Conservation (phyloP, 148 eudicot genomes). For the Camellia lanceoleosa region DNA sequence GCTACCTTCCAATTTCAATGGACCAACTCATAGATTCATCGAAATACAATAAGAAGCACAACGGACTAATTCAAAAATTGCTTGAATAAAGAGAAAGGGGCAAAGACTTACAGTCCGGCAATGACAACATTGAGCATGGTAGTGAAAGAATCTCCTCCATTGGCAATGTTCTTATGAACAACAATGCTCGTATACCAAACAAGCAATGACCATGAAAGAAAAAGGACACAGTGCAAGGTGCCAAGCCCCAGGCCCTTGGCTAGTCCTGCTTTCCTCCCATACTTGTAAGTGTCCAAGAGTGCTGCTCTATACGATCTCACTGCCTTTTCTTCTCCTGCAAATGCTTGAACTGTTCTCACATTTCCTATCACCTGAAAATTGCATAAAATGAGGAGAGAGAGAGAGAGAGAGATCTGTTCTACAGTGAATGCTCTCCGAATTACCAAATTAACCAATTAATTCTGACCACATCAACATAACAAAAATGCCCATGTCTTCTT, state of each 20-base stretch:
- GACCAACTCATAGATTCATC: not conserved
- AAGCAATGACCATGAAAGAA: conserved; percentile 95
- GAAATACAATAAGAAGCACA: not conserved
- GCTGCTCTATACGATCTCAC: conserved; percentile 61
- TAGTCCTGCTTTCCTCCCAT: conserved; percentile 84
- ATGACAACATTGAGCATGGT: conserved; percentile 99
- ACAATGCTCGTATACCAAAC: conserved; percentile 92
- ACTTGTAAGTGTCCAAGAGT: conserved; percentile 63
- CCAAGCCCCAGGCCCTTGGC: conserved; percentile 97
- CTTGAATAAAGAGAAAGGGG: not conserved
- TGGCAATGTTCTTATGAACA: conserved; percentile 82
- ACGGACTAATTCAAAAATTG: not conserved
- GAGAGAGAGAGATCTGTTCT: not conserved
- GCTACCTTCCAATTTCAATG: not conserved
- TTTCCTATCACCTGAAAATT: conserved; percentile 76
- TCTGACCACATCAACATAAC: too few species aligned
- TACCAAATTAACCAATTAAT: too few species aligned
- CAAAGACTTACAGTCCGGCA: conserved; percentile 80
- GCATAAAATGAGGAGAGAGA: not conserved
- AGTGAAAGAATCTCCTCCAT: conserved; percentile 96
- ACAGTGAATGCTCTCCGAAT: too few species aligned
- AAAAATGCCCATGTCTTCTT: too few species aligned
- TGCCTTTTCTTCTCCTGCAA: conserved; percentile 90
- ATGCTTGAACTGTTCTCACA: conserved; percentile 95
- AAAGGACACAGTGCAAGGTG: conserved; percentile 77